Evolutionary conservation across 2,329 filamentous ascomycete species (phyloP), one percentile per base, ranked within the genome.

Genomic region (Exophiala sp.): DNA sequence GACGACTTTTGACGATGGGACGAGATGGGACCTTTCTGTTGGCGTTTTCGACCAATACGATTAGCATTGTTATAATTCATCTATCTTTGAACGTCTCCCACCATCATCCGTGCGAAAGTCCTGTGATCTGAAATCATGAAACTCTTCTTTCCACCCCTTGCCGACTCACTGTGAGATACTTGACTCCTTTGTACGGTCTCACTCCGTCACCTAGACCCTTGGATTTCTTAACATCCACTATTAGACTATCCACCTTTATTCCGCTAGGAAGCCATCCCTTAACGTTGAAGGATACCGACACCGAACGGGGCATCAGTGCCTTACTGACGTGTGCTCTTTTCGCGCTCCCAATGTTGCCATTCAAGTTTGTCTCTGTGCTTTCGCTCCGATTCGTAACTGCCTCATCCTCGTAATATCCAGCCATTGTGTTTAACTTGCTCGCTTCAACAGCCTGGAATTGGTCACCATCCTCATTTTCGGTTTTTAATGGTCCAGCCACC

Each of bases 121-220:
- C 30, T n/a, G 6, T 34, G 5, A 8, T 6, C 24, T 41, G 5
- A 2, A 21, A 7, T 50, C 42, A 57, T 38, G 41, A 48, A 21
- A 56, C 44, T 48, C 71, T 64, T 35, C 66, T 63, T 56, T 76
- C 73, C n/a, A 76, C 65, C 0, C 81, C 81, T 57, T 72, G 72
- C 50, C 71, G 69, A 64, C 78, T 81, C 10, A 82, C 78, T 59
- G 90, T 96, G 61, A 98, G 67, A 68, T 98, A 98, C 70, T 98
- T 98, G 58, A 98, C 93, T 1, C 93, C 93, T 71, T 97, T 98
- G 70, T 95, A 97, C 19, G 93, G 93, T 70, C 89, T 94, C 32
- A 97, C 82, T 2, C 86, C 82, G 58, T 95, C 88, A 0, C 88
- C 88, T 39, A 98, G 63, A 0, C 93, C 93, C 50, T 84, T 80